These are phyloP conservation scores for Sporothrix sp. DNA, from an alignment of 2,329 filamentous ascomycete genomes.

Conservation along the genomic window DNA sequence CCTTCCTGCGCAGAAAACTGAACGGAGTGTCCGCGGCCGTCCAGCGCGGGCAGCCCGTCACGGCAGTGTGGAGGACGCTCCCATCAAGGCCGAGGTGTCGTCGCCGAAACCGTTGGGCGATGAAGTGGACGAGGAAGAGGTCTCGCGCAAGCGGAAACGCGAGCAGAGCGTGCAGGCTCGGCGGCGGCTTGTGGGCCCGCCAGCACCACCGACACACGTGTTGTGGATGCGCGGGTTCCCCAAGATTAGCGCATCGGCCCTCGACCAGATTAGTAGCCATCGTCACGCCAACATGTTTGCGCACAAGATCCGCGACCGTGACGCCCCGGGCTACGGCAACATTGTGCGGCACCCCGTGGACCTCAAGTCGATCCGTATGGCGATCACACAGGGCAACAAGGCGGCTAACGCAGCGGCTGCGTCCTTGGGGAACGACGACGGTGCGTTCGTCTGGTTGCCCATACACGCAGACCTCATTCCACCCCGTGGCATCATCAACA, in stretches of 20 bases:
- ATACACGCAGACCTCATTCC: slow-evolving; percentile 69
- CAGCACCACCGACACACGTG: slow-evolving; percentile 54
- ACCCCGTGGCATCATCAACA: slow-evolving; percentile 86
- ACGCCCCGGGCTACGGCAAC: slow-evolving; percentile 66
- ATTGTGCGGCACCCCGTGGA: slow-evolving; percentile 68
- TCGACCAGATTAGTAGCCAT: slow-evolving; percentile 69
- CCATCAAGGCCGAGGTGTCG: slow-evolving; percentile 45
- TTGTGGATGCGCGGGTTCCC: slow-evolving; percentile 68
- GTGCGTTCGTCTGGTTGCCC: slow-evolving; percentile 46
- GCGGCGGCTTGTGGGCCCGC: slow-evolving; percentile 26
- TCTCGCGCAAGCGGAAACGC: slow-evolving; percentile 3
- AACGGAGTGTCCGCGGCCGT: background rate
- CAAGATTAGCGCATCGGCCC: slow-evolving; percentile 59
- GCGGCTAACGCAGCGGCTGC: slow-evolving; percentile 51
- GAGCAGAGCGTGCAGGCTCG: slow-evolving; percentile 27
- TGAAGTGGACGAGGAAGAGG: background rate
- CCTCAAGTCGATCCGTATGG: slow-evolving; percentile 65
- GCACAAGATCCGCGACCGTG: slow-evolving; percentile 61
- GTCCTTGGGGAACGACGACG: slow-evolving; percentile 33
- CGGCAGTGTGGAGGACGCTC: background rate
- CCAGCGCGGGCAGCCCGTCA: background rate
- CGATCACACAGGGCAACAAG: slow-evolving; percentile 63
- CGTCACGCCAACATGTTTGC: slow-evolving; percentile 73
- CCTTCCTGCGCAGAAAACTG: background rate
- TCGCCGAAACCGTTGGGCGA: slow-evolving; percentile 27